phyloP scores from a whole-genome alignment of 495 filamentous ascomycete genomes.

The Recurvomyces mirabilis region DNA sequence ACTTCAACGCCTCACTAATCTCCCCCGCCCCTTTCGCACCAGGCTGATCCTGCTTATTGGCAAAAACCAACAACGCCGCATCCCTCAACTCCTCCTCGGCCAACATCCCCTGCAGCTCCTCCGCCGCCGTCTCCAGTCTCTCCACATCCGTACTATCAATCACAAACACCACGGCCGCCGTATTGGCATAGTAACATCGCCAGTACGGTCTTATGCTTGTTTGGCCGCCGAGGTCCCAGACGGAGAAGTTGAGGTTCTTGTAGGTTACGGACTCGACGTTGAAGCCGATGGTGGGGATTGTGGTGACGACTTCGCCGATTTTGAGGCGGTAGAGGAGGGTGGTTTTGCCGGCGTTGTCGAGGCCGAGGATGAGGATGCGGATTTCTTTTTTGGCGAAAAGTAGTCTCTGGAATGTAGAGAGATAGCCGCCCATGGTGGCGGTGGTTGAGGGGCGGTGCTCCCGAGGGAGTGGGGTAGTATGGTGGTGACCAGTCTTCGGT shows the following conservation, averaged over 20 bases:
- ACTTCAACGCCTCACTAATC: constrained; percentile 80
- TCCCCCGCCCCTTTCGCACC: constrained; percentile 94
- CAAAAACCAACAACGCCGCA: constrained; percentile 85
- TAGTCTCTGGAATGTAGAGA: constrained; percentile 48
- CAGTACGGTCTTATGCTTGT: constrained; percentile 96
- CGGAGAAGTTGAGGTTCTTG: constrained; percentile 95
- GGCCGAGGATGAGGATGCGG: constrained; percentile 85
- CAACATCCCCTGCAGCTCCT: constrained; percentile 88
- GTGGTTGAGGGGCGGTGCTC: neutral
- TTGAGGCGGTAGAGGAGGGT: constrained; percentile 88
- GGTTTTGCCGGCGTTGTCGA: constrained; percentile 98
- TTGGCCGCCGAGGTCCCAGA: constrained; percentile 95
- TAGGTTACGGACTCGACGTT: constrained; percentile 98
- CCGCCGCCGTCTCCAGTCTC: constrained; percentile 77
- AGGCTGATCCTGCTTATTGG: constrained; percentile 98
- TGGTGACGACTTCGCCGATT: constrained; percentile 98
- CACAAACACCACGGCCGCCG: constrained; percentile 97
- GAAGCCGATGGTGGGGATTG: constrained; percentile 97
- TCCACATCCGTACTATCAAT: constrained; percentile 97
- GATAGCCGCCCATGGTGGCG: constrained; percentile 17
- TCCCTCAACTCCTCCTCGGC: constrained; percentile 93
- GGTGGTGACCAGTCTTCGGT: neutral
- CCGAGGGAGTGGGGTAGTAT: neutral
- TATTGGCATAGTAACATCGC: constrained; percentile 99
- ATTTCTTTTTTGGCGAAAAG: constrained; percentile 95